Conservation (phyloP, 139 green algal species). For the Ettlia oleoabundans region DNA sequence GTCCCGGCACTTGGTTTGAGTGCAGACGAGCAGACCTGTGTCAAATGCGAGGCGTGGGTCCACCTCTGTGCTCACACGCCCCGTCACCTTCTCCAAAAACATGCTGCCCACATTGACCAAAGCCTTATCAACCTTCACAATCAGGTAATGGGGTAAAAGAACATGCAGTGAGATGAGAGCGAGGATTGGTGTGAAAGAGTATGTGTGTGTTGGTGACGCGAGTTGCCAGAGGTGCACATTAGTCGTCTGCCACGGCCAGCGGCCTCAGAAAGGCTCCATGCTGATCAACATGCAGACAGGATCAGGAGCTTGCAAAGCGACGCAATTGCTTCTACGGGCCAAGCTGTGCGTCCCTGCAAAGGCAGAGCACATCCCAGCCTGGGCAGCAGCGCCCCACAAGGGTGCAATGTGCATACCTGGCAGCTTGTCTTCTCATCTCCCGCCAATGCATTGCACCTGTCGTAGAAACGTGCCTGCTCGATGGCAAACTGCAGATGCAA, state of each 20-base stretch:
- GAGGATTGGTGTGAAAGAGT: no score
- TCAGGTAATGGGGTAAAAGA: background rate
- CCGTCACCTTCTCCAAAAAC: conserved; percentile 69
- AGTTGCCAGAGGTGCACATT: no score
- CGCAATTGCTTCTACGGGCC: background rate
- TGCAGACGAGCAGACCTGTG: conserved; percentile 49
- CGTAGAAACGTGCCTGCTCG: conserved; percentile 68
- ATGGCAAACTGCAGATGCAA: conserved; percentile 69
- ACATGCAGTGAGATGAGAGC: background rate
- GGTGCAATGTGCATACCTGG: no score
- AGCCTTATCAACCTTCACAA: conserved; percentile 71
- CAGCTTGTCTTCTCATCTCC: conserved; percentile 23
- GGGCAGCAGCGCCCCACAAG: background rate
- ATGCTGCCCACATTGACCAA: conserved; percentile 79
- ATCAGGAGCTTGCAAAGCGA: no score
- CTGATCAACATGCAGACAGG: no score
- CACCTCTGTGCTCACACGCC: conserved; percentile 79
- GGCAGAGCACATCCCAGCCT: background rate
- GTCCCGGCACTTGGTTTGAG: background rate
- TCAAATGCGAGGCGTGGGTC: conserved; percentile 78
- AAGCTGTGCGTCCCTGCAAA: background rate
- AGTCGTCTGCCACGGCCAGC: no score
- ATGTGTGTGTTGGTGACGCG: no score
- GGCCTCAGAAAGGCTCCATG: no score
- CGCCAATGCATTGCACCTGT: conserved; percentile 47